Conservation (phyloP, 1,284 basidiomycete genomes). For the Leccinum subspadiceum region DNA sequence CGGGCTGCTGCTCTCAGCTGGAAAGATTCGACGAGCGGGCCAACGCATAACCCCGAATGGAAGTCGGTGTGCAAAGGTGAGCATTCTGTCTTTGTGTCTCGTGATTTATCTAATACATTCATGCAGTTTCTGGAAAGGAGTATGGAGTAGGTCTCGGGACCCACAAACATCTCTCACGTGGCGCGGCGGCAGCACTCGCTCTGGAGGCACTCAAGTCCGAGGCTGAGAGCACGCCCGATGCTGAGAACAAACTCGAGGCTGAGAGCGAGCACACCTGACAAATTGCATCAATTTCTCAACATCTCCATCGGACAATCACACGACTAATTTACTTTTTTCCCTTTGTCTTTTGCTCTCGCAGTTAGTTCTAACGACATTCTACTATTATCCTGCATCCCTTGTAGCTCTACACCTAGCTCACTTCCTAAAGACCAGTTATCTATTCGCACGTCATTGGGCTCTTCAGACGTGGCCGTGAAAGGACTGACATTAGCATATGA, state of each 20-base stretch:
- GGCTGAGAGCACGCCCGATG: not conserved
- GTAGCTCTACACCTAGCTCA: slow-evolving; percentile 12
- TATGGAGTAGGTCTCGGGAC: slow-evolving; percentile 36
- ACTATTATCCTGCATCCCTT: slow-evolving; percentile 4
- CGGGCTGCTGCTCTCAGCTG: slow-evolving; percentile 49
- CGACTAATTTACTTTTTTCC: slow-evolving; percentile 1
- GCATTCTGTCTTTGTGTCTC: slow-evolving; percentile 13
- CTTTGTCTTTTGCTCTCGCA: not conserved
- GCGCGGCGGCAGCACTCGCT: slow-evolving; percentile 53
- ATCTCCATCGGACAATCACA: not conserved
- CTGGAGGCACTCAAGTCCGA: slow-evolving; percentile 33
- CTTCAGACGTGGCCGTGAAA: slow-evolving; percentile 9
- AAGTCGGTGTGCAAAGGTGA: slow-evolving; percentile 58
- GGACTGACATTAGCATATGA: slow-evolving; percentile 3
- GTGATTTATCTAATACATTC: slow-evolving; percentile 15
- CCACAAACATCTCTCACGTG: slow-evolving; percentile 52
- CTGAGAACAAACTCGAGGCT: not conserved
- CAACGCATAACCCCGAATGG: slow-evolving; percentile 52
- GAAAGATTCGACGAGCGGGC: slow-evolving; percentile 47
- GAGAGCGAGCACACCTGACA: slow-evolving; percentile 20
- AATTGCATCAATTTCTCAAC: slow-evolving; percentile 1
- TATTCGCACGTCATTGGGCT: slow-evolving; percentile 10
- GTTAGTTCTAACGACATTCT: not conserved
- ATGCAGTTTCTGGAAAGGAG: slow-evolving; percentile 27
- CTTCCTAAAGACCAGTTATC: slow-evolving; percentile 14